Evolutionary conservation across 257 asterid species (phyloP), one percentile per base, ranked within the genome.

Genomic region (Solanum medicagineum): DNA sequence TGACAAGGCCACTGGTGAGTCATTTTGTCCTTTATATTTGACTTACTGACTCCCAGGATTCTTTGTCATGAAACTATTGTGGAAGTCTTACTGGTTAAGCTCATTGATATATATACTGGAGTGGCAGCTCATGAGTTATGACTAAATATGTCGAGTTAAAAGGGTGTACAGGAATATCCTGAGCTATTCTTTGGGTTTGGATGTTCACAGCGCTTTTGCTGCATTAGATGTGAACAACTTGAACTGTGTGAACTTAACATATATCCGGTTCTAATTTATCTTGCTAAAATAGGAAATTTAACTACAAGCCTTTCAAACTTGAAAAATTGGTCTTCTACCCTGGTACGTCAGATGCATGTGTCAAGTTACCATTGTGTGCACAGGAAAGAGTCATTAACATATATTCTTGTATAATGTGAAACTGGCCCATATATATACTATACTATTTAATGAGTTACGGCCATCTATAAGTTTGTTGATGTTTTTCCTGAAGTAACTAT

Each of bases 1-100:
- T 83, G 97, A 96, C 47, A 94, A 90, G 81, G 97, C 94, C 84
- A 92, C 98, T 57, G 99, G 99, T 94, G 87, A 90, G 92, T 59
- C 63, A 29, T 49, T 53, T 75, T 22, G 19, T n/a, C 49, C 13
- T 22, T 16, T 70, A 42, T 70, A 47, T 47, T 47, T 32, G 10
- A 20, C 56, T 20, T 22, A 75, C 11, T 75, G 19, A 12, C 16
- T 47, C 45, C 15, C 29, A n/a, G 40, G 57, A 45, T 73, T 47
- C 59, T 74, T 74, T 77, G 24, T 15, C 17, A 77, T 51, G 47
- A 49, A n/a, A 49, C 15, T 49, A 26, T 47, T 20, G 36, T 15
- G 47, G 13, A 66, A 65, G 42, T 26, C 6, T 68, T 68, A 32
- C n/a, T 51, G 47, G 42, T 22, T 5, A 22, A 45, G 60, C 42